A percentile compares a stretch with the other conserved stretches of the same genome.
Evolutionary conservation across 2,329 filamentous ascomycete genomes (phyloP).

Genomic region (Sporothrix luriei): DNA sequence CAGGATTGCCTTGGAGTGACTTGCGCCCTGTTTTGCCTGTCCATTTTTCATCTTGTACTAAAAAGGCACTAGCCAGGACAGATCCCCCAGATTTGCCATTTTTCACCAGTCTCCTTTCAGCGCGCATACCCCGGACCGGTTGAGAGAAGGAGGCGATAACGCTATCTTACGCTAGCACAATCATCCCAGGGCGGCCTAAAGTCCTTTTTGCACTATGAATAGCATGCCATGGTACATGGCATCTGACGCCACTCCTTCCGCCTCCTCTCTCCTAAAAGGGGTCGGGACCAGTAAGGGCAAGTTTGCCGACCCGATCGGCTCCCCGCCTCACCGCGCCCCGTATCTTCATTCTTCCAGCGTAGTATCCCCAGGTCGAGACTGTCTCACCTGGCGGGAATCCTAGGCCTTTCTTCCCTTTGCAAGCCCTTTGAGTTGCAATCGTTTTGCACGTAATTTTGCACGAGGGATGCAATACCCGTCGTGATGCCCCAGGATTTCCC

Average conservation of each 20-base stretch:
- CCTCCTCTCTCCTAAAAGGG: constrained; percentile 1
- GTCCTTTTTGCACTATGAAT: constrained; percentile 7
- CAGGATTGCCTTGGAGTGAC: constrained; percentile 1
- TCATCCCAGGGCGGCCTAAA: neutral
- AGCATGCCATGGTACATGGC: neutral
- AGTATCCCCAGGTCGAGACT: neutral
- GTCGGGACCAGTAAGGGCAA: constrained; percentile 10
- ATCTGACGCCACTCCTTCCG: neutral
- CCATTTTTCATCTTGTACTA: neutral
- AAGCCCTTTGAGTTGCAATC: neutral
- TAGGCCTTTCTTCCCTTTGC: neutral
- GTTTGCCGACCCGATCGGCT: constrained; percentile 26
- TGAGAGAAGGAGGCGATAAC: constrained; percentile 17
- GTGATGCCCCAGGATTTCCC: neutral
- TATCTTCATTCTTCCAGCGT: neutral
- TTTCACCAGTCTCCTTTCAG: constrained; percentile 23
- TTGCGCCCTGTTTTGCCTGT: neutral
- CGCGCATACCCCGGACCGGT: constrained; percentile 26
- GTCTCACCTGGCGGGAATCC: constrained; percentile 14
- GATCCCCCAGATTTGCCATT: constrained; percentile 29
- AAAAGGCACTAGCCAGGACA: constrained; percentile 26
- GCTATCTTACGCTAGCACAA: constrained; percentile 12
- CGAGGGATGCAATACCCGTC: constrained; percentile 10
- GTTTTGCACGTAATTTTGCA: neutral
- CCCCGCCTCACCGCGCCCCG: constrained; percentile 7